Evolutionary conservation across 2,329 filamentous ascomycete species (phyloP).

Genomic region (Didymella exigua): DNA sequence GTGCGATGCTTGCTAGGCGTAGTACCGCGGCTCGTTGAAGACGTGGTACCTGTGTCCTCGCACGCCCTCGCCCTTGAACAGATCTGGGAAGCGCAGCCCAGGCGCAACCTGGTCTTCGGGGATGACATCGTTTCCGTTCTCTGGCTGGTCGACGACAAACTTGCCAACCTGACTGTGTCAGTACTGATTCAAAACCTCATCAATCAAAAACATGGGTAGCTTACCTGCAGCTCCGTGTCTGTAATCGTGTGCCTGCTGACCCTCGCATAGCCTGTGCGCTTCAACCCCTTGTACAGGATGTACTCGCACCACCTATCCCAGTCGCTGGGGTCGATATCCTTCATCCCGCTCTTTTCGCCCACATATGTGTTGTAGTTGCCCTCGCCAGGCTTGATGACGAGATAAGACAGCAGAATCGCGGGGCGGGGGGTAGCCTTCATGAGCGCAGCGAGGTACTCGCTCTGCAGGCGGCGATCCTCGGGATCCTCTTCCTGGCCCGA

Average conservation of each 20-base stretch:
- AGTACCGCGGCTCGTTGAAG: constrained; percentile 70
- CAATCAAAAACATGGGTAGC: no score
- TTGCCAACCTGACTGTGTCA: constrained; percentile 70
- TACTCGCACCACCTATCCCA: constrained; percentile 99
- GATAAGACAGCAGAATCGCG: constrained; percentile 84
- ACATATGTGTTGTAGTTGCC: constrained; percentile 99
- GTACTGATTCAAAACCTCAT: no score
- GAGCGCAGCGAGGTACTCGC: constrained; percentile 80
- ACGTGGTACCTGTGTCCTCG: constrained; percentile 93
- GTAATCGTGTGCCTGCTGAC: constrained; percentile 91
- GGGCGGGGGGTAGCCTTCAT: constrained; percentile 86
- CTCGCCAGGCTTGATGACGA: constrained; percentile 86
- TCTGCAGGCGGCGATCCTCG: constrained; percentile 86
- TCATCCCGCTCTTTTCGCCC: constrained; percentile 84
- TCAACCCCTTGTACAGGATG: constrained; percentile 89
- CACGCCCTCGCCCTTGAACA: constrained; percentile 86
- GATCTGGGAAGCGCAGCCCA: constrained; percentile 79
- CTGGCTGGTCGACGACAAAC: constrained; percentile 79
- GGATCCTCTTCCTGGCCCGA: constrained; percentile 97
- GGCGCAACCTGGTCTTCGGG: constrained; percentile 75
- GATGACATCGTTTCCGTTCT: constrained; percentile 69
- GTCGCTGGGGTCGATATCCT: constrained; percentile 88
- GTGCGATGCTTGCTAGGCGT: constrained; percentile 26
- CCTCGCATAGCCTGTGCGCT: constrained; percentile 84
- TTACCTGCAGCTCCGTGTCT: constrained; percentile 91